phyloP scores from a whole-genome alignment of 2,329 filamentous ascomycete genomes.

The Aspergillus versicolor region DNA sequence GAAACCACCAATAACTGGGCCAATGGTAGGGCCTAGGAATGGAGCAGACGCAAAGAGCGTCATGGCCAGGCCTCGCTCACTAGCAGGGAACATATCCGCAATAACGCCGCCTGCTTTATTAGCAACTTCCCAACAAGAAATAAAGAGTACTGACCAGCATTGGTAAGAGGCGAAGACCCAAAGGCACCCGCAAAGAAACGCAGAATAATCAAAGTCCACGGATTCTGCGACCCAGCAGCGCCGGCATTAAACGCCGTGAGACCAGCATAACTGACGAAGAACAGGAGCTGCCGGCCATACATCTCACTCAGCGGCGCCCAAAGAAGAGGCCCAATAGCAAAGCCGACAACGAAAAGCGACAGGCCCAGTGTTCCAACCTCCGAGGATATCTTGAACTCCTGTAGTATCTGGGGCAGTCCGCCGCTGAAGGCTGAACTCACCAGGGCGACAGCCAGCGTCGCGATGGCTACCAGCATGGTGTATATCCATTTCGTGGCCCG shows the following conservation, averaged over 20 bases:
- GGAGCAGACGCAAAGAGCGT: not conserved
- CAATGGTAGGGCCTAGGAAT: constrained; percentile 3
- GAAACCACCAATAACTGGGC: constrained; percentile 31
- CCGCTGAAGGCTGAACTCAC: constrained; percentile 45
- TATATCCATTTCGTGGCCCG: constrained; percentile 40
- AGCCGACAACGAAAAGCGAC: constrained; percentile 48
- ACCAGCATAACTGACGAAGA: not conserved
- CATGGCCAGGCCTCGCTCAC: not conserved
- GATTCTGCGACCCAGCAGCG: not conserved
- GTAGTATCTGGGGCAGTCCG: constrained; percentile 34
- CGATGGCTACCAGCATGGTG: constrained; percentile 37
- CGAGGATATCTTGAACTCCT: constrained; percentile 32
- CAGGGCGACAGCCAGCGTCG: constrained; percentile 44
- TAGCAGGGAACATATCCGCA: not conserved
- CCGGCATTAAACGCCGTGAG: not conserved
- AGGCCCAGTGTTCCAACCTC: constrained; percentile 44
- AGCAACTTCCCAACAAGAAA: too few species aligned
- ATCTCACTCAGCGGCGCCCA: not conserved
- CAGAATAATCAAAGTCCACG: not conserved
- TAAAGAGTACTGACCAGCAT: not conserved
- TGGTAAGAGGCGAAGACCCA: not conserved
- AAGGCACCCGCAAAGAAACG: not conserved
- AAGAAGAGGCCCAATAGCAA: constrained; percentile 31
- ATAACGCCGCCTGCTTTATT: not conserved
- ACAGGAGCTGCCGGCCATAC: not conserved